Evolutionary conservation across 140 eudicot species (phyloP).

Genomic region (Erigeron philadelphicus): DNA sequence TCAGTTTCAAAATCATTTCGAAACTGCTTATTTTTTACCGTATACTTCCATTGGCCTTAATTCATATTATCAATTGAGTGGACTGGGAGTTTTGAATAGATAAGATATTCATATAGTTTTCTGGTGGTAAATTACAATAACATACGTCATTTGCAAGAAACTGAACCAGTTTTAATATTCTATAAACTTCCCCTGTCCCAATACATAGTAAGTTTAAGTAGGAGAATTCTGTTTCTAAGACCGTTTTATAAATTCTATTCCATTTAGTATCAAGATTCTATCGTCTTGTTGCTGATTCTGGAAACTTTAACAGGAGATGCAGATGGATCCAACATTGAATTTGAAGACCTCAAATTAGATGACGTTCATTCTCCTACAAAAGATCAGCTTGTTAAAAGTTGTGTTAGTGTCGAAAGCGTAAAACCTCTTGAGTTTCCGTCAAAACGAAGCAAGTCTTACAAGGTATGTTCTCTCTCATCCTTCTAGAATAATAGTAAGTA

Average conservation of each 20-base stretch:
- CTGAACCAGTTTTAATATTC: not conserved
- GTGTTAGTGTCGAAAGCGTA: conserved; percentile 28
- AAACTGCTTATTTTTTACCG: not conserved
- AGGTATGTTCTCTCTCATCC: conserved; percentile 39
- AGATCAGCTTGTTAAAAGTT: conserved; percentile 32
- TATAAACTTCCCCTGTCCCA: not conserved
- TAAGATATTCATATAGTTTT: not conserved
- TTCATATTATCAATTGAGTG: too few species aligned
- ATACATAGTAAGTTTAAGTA: not conserved
- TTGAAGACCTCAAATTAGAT: conserved; percentile 35
- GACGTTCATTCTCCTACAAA: conserved; percentile 35
- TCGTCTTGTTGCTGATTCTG: not conserved
- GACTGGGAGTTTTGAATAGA: not conserved
- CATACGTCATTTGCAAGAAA: not conserved
- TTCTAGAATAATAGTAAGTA: not conserved
- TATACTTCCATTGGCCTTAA: too few species aligned
- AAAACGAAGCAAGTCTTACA: conserved; percentile 48
- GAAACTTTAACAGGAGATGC: conserved; percentile 30
- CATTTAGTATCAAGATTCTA: too few species aligned
- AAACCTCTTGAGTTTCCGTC: conserved; percentile 20
- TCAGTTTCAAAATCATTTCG: not conserved
- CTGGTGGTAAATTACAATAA: not conserved
- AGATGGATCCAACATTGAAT: conserved; percentile 19
- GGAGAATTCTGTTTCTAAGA: not conserved
- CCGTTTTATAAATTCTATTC: not conserved